Base-by-base conservation (phyloP, 306 rosid species). In the Vigna reflexopilosa region DNA sequence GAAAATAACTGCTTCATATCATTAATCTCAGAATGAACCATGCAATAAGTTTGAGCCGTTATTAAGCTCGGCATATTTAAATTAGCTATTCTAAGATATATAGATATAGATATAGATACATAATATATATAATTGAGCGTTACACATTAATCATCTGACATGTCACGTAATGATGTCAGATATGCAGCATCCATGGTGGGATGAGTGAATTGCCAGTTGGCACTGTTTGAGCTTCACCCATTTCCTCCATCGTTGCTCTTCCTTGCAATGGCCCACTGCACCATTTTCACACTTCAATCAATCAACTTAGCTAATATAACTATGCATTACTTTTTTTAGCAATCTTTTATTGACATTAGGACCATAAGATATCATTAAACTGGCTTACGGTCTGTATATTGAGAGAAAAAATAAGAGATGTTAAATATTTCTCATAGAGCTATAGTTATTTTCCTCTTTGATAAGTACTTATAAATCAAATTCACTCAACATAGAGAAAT, bases 171-270 rank as follows among this genome's bases (percentile, higher is more conserved):
- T 2, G 11, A 78, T 54, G 8, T 83, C 59, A 80, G 73, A 79
- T 79, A 66, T 44, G 86, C 44, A 90, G 81, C 97, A 94, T 90
- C 97, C 98, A 90, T 12, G 89, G 84, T 57, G 97, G 97, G 56
- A 92, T 87, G 16, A 52, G 73, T 57, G 72, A 59, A 11, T 6
- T 69, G 26, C 51, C 2, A 10, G 66, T 30, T 1, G 85, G 79
- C 19, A 13, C 85, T 26, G 83, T 52, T 73, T 74, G 86, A 71
- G 56, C 70, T 80, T 65, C 91, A 54, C 19, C 84, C 48, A 20
- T 84, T 67, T 84, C 89, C 17, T 83, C 84, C 72, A 24, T 9
- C 8, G 45, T 47, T 58, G 28, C 86, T 70, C 83, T 82, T 81
- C 72, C 89, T 78, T 67, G 86, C 51, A 78, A 54, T 58, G 17